A percentile compares a stretch with the other conserved stretches of the same genome.
Conservation (phyloP, 139 green algal species). For the Pycnococcus provasolii region DNA sequence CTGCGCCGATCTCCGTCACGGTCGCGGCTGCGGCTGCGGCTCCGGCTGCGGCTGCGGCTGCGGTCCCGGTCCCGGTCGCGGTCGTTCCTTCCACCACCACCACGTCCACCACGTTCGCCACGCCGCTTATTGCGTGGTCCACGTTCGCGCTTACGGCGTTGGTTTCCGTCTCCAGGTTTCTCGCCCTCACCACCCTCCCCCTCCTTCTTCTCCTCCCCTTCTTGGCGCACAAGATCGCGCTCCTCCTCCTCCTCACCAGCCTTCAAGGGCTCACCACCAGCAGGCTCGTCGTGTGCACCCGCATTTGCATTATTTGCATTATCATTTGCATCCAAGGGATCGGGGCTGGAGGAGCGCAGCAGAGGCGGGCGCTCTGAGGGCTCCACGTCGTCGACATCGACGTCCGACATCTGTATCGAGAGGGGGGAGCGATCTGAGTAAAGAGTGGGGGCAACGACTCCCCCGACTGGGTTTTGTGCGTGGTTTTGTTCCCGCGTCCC, state of each 20-base stretch:
- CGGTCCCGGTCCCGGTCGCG: too few relatives aligned
- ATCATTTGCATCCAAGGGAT: too few relatives aligned
- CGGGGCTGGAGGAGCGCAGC: too few relatives aligned
- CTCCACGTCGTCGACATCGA: not conserved
- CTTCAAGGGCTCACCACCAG: too few relatives aligned
- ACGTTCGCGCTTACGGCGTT: not conserved
- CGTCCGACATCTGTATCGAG: not conserved
- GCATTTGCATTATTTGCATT: too few relatives aligned
- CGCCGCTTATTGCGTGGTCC: not conserved
- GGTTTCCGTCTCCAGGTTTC: not conserved
- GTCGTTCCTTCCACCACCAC: not conserved
- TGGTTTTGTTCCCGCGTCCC: not conserved
- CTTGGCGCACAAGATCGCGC: not conserved
- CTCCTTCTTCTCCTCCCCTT: not conserved
- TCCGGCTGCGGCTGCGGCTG: conserved; percentile 1
- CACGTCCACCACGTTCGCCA: too few relatives aligned
- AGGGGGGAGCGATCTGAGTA: not conserved
- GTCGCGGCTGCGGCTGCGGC: not conserved
- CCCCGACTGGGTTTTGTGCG: not conserved
- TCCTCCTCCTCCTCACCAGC: not conserved
- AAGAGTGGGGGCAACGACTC: not conserved
- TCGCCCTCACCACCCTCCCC: too few relatives aligned
- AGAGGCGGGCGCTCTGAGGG: not conserved
- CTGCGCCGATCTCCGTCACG: not conserved
- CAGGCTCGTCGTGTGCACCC: too few relatives aligned